Percentiles rank a stretch among this genome's conserved stretches.
These are phyloP conservation scores for Penicillium desertorum DNA, from an alignment of 495 filamentous ascomycete species.

Conservation along the genomic window DNA sequence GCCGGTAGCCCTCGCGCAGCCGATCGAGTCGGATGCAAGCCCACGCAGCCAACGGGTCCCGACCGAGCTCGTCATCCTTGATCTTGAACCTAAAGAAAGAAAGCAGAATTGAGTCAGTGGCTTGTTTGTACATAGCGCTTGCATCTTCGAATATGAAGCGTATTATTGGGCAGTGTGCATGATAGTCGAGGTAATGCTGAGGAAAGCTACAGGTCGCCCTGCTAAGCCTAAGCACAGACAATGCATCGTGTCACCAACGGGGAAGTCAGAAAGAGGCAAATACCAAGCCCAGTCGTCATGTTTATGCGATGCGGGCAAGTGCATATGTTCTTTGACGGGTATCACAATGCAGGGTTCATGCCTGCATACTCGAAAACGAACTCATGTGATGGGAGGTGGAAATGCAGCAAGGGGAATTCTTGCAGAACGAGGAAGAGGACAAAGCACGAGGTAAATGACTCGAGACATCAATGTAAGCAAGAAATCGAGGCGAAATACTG, in stretches of 20 bases:
- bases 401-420: not conserved
- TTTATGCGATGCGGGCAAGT: not conserved
- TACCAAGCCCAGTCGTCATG: not conserved
- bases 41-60: slow-evolving; percentile 80
- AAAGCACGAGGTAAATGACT: not conserved
- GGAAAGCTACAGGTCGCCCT: slow-evolving; percentile 15
- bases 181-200: not conserved
- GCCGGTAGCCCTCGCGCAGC: slow-evolving; percentile 68
- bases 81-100: slow-evolving; percentile 70
- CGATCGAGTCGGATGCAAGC: slow-evolving; percentile 82
- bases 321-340: slow-evolving; percentile 8
- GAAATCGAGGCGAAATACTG: slow-evolving; percentile 25
- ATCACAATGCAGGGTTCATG: slow-evolving; percentile 12
- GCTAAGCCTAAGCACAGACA: not conserved
- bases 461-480: not conserved
- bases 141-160: not conserved
- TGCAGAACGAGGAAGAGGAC: slow-evolving; percentile 8
- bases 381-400: not conserved
- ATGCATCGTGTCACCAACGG: slow-evolving; percentile 1
- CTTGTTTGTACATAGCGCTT: not conserved
- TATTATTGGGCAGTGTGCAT: not conserved
- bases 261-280: slow-evolving; percentile 8
- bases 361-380: slow-evolving; percentile 1
- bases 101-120: slow-evolving; percentile 16
- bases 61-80: slow-evolving; percentile 74